Conservation (phyloP, 2,329 filamentous ascomycete species). For the Chalaropsis thielavioides region DNA sequence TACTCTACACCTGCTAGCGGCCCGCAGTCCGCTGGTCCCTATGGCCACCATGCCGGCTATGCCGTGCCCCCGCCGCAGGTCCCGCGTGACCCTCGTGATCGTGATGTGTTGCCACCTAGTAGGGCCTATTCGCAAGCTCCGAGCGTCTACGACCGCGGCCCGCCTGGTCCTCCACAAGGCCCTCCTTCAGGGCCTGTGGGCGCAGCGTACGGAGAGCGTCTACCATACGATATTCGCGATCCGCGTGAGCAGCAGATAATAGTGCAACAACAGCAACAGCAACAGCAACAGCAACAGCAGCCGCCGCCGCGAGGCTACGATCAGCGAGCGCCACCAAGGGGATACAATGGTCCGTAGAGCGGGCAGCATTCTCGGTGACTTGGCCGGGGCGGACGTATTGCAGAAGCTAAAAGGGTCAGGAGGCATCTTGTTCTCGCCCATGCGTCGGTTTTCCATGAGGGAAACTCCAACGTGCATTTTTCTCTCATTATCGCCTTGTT, state of each 20-base stretch:
- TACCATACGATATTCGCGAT: slow-evolving; percentile 25
- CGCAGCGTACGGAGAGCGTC: slow-evolving; percentile 28
- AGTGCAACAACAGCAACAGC: slow-evolving; percentile 19
- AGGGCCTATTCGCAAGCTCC: slow-evolving; percentile 19
- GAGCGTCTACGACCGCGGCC: slow-evolving; percentile 24
- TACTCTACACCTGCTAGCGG: slow-evolving; percentile 5
- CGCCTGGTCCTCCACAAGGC: slow-evolving; percentile 22
- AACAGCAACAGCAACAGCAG: slow-evolving; percentile 19
- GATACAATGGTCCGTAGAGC: slow-evolving; percentile 8
- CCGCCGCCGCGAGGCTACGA: slow-evolving; percentile 28
- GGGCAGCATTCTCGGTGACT: not conserved
- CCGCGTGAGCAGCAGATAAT: slow-evolving; percentile 22
- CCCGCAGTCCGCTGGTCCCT: slow-evolving; percentile 2
- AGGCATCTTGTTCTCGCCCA: not conserved
- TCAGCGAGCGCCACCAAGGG: slow-evolving; percentile 27
- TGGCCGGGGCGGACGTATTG: too few species aligned
- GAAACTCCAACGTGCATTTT: not conserved
- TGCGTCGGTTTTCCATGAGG: not conserved
- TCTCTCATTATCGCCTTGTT: not conserved
- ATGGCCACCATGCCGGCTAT: slow-evolving; percentile 8
- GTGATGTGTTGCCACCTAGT: slow-evolving; percentile 18
- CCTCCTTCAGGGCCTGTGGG: slow-evolving; percentile 24
- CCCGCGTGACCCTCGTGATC: slow-evolving; percentile 12
- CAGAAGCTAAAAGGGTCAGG: too few species aligned
- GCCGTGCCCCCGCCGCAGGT: not conserved